Evolutionary conservation across 176 grass and related monocot genomes (phyloP), one percentile per base, ranked within the genome.

Genomic region (Cenchrus americanus): DNA sequence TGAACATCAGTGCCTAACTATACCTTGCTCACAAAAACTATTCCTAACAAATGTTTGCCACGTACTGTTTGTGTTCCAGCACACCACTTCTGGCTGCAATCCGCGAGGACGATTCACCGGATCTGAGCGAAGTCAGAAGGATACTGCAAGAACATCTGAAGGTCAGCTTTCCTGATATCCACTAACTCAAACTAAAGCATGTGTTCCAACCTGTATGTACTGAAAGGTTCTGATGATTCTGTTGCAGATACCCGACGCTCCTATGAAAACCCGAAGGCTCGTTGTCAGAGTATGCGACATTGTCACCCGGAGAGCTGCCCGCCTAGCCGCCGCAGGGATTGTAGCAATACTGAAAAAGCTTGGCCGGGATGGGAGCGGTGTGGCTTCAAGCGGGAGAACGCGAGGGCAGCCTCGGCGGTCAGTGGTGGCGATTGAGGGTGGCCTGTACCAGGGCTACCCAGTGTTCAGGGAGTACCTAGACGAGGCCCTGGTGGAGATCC

Each of bases 341-440:
- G 88, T 90, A 0, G 93, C 89, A 12, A 93, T 95, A 49, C 80
- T 98, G 66, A 98, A 93, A 79, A 98, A 98, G 86, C 87, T 95
- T 8, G 91, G 93, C 4, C 80, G 96, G 53, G 96, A 98, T n/a
- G 93, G 93, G 46, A 90, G 89, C 0, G 62, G 81, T 0, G 73
- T 63, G 8, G 79, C 80, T 23, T 83, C 65, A 7, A 91, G 78
- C 1, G 92, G 95, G 24, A 91, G 85, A 51, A n/a, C 22, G 6
- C 90, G 80, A 88, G 73, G 76, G 32, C 87, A 69, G 53, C 62
- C 73, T 4, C 86, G 54, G 80, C 69, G 83, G 73, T 87, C 93
- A 0, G 92, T 92, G 22, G 91, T 98, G 8, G 93, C 91, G 3
- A 91, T 98, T 0, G 96, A 98, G 82, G 91, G 93, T 5, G 89